Evolutionary conservation across 2,329 filamentous ascomycete genomes (phyloP), one percentile per base, ranked within the genome.

Genomic region (Clarireedia hainanense): DNA sequence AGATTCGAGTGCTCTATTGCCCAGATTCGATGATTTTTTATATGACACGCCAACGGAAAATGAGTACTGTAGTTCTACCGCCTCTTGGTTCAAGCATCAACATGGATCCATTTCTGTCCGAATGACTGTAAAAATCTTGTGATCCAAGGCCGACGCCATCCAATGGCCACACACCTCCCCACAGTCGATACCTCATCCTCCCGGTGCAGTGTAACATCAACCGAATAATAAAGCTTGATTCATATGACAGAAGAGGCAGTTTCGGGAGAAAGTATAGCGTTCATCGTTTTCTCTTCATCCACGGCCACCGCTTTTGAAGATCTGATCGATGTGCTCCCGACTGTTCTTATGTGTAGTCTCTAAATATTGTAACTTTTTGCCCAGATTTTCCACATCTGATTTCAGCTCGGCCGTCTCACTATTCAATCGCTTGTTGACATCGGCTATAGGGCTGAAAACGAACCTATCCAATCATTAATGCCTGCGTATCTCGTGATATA

Each of bases 311-410:
- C 80, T 73, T 68, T 81, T 81, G 67, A 97, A 80, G 69, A 97
- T 92, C 72, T 91, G 87, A 70, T 96, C 87, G 64, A 97, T 86
- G 68, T 96, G 90, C 63, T 91, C 85, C 64, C 87, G 85, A 72
- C 91, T 96, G 68, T 97, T 99, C 76, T 95, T 91, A 70, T 90
- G 88, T 50, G 94, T 97, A 57, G 90, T 95, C 75, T 97, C 92
- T 46, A 97, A 78, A 69, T 96, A 97, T 65, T 92, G 83, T 65
- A 96, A 76, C 71, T 89, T 91, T 80, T 97, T 95, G 63, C 88
- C 85, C 61, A 97, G 74, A 61, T 86, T 86, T 42, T 87, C 79
- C 59, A 96, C 83, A 64, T 96, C 92, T 27, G 80, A 78, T 65
- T 91, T 86, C 60, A 92, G 74, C 52, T 86, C 83, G 66, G 86